These are phyloP conservation scores for Lepiota brunneoincarnata DNA, from an alignment of 768 basidiomycete species.

Conservation along the genomic window DNA sequence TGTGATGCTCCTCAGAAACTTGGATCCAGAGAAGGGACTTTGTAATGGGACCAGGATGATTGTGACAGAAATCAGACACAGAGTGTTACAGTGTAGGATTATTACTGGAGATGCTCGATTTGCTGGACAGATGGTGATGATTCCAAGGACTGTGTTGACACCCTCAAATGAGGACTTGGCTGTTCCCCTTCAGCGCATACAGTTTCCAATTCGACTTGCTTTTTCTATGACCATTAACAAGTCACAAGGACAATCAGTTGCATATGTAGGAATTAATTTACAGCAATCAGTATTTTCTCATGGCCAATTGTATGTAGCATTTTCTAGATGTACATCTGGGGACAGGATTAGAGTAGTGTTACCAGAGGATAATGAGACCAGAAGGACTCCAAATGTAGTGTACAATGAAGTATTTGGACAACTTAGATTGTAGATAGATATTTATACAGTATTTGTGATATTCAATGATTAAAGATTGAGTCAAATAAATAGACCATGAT, in stretches of 20 bases:
- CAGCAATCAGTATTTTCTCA: constrained; percentile 31
- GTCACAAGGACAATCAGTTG: too few species aligned
- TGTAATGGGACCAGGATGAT: constrained; percentile 29
- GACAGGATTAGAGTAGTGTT: constrained; percentile 24
- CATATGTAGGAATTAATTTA: constrained; percentile 35
- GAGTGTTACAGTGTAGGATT: constrained; percentile 29
- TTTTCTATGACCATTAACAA: constrained; percentile 42
- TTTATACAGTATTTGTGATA: too few species aligned
- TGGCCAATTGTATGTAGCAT: constrained; percentile 38
- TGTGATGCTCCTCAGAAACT: constrained; percentile 30
- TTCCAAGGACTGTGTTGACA: too few species aligned
- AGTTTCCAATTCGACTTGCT: constrained; percentile 37
- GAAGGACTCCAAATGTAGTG: too few species aligned
- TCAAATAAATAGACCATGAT: too few species aligned
- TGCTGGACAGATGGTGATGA: constrained; percentile 27
- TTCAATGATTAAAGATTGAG: too few species aligned
- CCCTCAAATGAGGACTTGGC: constrained; percentile 13
- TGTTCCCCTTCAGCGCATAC: constrained; percentile 27
- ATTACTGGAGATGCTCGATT: constrained; percentile 32
- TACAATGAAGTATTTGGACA: too few species aligned
- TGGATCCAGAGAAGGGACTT: constrained; percentile 22
- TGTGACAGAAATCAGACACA: constrained; percentile 11
- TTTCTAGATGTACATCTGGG: constrained; percentile 27
- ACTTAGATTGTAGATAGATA: too few species aligned
- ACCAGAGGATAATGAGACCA: not conserved